Evolutionary conservation across 257 asterid genomes (phyloP), one percentile per base, ranked within the genome.

Genomic region (Petunia secreta): DNA sequence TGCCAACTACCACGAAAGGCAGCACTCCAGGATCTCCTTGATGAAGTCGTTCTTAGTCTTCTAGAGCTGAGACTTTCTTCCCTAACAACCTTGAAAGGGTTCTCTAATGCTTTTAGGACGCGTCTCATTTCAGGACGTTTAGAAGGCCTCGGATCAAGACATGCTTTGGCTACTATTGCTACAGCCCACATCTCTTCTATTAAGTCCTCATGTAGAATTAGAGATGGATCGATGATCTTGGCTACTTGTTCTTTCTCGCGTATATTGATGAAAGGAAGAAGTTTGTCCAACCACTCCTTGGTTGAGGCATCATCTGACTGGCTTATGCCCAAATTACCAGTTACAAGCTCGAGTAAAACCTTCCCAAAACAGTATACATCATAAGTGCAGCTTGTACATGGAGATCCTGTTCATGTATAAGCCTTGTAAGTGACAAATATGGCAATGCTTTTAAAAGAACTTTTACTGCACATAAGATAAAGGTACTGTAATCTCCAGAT

Each of bases 341-440:
- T 90, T 75, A 92, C 90, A 1, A 92, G 94, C 86, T 90, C 96
- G 2, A 92, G 93, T 53, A 92, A 75, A 54, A 91, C 88, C 83
- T 86, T 91, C 10, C 97, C 97, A 4, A 91, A 90, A 66, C 94
- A 90, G 82, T 90, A 92, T 16, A 92, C 93, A 58, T 92, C 97
- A 52, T 89, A 84, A 8, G 91, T 87, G 81, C 93, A 82, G 34
- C 81, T 85, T 40, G 78, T 79, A 52, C 84, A 76, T 60, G 92
- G 58, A 59, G 87, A 77, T 81, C 88, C 93, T 90, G 90, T 41
- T 10, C 59, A 81, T 75, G 50, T 40, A n/a, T 7, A 57, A 16
- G 54, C 44, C 3, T 8, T 38, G 3, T 52, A n/a, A 58, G 8
- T 54, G 16, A 58, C 13, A 63, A 7, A 63, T 58, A 15, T 43